Conservation (phyloP, 1,139 yeast genomes). For the Ogataea hybrid region DNA sequence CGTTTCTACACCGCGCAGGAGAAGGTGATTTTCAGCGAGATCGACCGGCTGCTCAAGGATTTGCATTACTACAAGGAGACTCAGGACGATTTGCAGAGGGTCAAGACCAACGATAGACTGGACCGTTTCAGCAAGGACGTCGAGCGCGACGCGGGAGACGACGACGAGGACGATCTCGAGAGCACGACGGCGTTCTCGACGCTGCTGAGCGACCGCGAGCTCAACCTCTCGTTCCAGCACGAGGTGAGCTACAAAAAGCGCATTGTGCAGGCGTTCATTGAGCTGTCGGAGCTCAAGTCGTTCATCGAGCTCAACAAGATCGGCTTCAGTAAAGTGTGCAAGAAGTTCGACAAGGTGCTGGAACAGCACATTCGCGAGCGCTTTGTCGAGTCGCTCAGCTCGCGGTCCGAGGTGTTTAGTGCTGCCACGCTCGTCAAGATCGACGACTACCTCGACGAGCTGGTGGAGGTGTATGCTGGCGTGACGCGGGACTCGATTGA, state of each 20-base stretch:
- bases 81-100: slow-evolving; percentile 17
- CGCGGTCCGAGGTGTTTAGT: slow-evolving; percentile 46
- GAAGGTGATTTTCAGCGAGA: slow-evolving; percentile 42
- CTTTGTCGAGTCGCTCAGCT: slow-evolving; percentile 43
- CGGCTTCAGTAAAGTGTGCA: slow-evolving; percentile 66
- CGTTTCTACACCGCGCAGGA: slow-evolving; percentile 57
- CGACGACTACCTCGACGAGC: slow-evolving; percentile 45
- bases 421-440: slow-evolving; percentile 42
- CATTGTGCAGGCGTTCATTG: slow-evolving; percentile 43
- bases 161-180: slow-evolving; percentile 21
- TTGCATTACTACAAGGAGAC: slow-evolving; percentile 36
- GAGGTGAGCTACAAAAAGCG: slow-evolving; percentile 63
- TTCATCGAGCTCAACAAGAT: slow-evolving; percentile 65
- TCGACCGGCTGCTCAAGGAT: slow-evolving; percentile 53
- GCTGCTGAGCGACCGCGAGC: slow-evolving; percentile 41
- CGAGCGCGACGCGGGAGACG: slow-evolving; percentile 16
- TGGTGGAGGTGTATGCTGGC: slow-evolving; percentile 47
- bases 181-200: slow-evolving; percentile 36
- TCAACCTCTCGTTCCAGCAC: slow-evolving; percentile 37
- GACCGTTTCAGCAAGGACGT: slow-evolving; percentile 16
- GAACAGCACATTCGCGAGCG: slow-evolving; percentile 46
- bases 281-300: slow-evolving; percentile 62
- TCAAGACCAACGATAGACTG: slow-evolving; percentile 14
- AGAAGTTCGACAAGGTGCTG: slow-evolving; percentile 67
- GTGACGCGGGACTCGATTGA: slow-evolving; percentile 40